Percentiles rank a stretch among this genome's conserved stretches.
Conservation (phyloP, 306 rosid species). For the Datisca glomerata region DNA sequence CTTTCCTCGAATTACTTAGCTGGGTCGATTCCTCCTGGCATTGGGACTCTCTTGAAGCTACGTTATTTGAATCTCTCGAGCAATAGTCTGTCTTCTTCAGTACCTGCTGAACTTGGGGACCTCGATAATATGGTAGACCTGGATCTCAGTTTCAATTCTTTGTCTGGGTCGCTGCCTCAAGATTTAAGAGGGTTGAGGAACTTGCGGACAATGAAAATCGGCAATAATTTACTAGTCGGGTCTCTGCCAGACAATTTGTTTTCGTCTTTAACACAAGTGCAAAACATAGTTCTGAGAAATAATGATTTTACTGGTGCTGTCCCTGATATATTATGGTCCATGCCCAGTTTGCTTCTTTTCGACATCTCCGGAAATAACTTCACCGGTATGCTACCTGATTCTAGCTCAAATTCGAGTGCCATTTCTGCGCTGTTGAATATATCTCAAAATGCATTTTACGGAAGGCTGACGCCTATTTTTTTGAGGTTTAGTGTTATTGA, state of each 20-base stretch:
- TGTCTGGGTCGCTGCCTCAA: slow-evolving; percentile 34
- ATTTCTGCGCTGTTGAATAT: slow-evolving; percentile 31
- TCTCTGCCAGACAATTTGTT: slow-evolving; percentile 37
- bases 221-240: slow-evolving; percentile 43
- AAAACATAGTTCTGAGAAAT: slow-evolving; percentile 35
- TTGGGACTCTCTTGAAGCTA: slow-evolving; percentile 52
- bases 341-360: slow-evolving; percentile 45
- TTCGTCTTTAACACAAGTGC: slow-evolving; percentile 29
- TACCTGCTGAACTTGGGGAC: slow-evolving; percentile 54
- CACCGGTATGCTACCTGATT: slow-evolving; percentile 51
- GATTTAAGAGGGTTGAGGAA: slow-evolving; percentile 42
- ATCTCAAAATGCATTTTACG: slow-evolving; percentile 63
- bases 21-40: slow-evolving; percentile 38
- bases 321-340: slow-evolving; percentile 47
- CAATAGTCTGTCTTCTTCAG: slow-evolving; percentile 37
- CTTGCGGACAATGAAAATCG: slow-evolving; percentile 43
- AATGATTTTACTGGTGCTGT: slow-evolving; percentile 45
- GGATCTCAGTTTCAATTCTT: slow-evolving; percentile 65
- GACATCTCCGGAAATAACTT: slow-evolving; percentile 66
- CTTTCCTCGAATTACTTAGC: slow-evolving; percentile 48
- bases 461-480: slow-evolving; percentile 37
- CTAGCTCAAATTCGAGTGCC: slow-evolving; percentile 23
- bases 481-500: slow-evolving; percentile 45
- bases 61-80: slow-evolving; percentile 62
- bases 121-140: slow-evolving; percentile 63